Evolutionary conservation across 192 early-diverging fungal species (phyloP).

Genomic region (Linnemannia schmuckeri): DNA sequence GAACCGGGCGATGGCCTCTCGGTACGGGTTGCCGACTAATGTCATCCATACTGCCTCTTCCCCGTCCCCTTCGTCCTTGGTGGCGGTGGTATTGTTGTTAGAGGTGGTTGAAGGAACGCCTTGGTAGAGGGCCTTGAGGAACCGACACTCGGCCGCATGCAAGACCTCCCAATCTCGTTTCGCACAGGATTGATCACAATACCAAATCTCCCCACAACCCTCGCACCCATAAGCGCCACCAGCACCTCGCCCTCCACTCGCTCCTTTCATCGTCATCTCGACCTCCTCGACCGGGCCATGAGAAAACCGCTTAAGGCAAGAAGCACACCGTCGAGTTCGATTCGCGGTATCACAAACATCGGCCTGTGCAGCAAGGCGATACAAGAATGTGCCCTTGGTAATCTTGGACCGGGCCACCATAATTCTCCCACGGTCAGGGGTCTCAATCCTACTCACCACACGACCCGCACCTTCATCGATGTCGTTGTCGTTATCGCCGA

Average conservation of each 20-base stretch:
- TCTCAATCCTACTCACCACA: neutral
- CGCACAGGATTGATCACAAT: constrained; percentile 21
- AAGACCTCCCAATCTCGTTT: constrained; percentile 12
- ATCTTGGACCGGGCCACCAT: constrained; percentile 11
- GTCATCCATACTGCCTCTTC: neutral
- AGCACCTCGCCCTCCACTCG: neutral
- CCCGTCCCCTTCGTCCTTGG: neutral
- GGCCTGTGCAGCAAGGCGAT: neutral
- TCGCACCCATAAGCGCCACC: neutral
- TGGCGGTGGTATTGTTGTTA: neutral
- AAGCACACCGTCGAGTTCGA: constrained; percentile 19
- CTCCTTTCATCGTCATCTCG: neutral
- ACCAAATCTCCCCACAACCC: constrained; percentile 20
- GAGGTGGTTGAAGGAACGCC: neutral
- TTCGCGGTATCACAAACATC: constrained; percentile 4
- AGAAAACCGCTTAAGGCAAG: neutral
- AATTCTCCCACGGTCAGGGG: constrained; percentile 25
- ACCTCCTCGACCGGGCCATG: no score
- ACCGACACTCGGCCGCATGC: constrained; percentile 21
- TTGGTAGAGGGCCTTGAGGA: constrained; percentile 13
- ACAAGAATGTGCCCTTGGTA: constrained; percentile 3
- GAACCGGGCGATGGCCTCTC: neutral
- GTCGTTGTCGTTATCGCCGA: neutral
- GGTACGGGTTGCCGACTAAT: neutral
- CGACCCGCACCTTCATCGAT: neutral